These are phyloP conservation scores for Gossypium davidsonii DNA, from an alignment of 441 rosid species.

Conservation along the genomic window DNA sequence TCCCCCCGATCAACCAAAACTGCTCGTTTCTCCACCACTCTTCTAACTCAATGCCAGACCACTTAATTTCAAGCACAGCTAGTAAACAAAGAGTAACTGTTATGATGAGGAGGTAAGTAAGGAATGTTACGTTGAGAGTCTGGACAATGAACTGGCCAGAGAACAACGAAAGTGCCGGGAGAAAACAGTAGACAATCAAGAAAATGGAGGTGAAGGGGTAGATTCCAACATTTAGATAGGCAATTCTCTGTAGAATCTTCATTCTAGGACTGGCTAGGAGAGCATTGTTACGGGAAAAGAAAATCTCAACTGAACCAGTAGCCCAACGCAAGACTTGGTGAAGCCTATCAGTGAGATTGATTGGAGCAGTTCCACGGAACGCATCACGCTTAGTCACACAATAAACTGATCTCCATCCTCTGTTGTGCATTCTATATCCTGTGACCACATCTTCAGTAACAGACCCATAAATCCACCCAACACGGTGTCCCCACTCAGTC, in stretches of 20 bases:
- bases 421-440: constrained; percentile 86
- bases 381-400: constrained; percentile 89
- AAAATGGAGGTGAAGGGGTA: constrained; percentile 82
- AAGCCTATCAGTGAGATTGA: constrained; percentile 82
- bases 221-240: constrained; percentile 79
- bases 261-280: constrained; percentile 70
- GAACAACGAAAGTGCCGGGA: constrained; percentile 81
- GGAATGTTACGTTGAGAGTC: constrained; percentile 69
- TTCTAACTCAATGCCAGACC: constrained; percentile 89
- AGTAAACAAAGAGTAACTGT: constrained; percentile 59
- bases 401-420: constrained; percentile 91
- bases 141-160: constrained; percentile 85
- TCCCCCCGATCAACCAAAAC: constrained; percentile 87
- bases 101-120: constrained; percentile 58
- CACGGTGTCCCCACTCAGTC: constrained; percentile 84
- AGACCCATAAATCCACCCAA: constrained; percentile 92
- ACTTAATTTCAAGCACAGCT: constrained; percentile 77
- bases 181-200: constrained; percentile 88
- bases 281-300: constrained; percentile 85
- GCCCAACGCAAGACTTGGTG: constrained; percentile 94
- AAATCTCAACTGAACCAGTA: constrained; percentile 88
- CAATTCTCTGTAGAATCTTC: constrained; percentile 77
- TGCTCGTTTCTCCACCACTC: constrained; percentile 96
- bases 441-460: constrained; percentile 92
- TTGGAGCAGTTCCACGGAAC: constrained; percentile 85